A percentile compares a stretch with the other conserved stretches of the same genome.
phyloP scores from a whole-genome alignment of 768 basidiomycete genomes.

The Tubosaeta sp. region DNA sequence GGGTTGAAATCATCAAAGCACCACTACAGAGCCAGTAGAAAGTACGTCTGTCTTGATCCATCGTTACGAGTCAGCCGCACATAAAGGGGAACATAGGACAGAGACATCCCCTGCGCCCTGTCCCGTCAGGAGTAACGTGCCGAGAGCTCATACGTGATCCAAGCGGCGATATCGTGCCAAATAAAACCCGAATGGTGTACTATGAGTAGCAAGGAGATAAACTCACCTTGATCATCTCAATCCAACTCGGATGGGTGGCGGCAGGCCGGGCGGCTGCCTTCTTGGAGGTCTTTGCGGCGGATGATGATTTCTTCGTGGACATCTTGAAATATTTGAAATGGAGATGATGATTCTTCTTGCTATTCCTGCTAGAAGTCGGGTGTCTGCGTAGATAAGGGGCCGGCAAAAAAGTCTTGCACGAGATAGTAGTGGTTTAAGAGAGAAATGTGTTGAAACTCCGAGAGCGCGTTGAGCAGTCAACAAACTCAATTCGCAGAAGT shows the following conservation, averaged over 20 bases:
- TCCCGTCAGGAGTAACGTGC: conserved; percentile 28
- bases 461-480: conserved; percentile 38
- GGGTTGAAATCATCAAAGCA: conserved; percentile 11
- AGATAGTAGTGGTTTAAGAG: conserved; percentile 49
- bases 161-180: conserved; percentile 2
- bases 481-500: conserved; percentile 38
- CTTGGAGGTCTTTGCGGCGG: conserved; percentile 41
- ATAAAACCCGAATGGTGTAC: conserved; percentile 13
- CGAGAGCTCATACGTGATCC: conserved; percentile 7
- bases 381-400: conserved; percentile 13
- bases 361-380: conserved; percentile 10
- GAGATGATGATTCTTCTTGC: conserved; percentile 13
- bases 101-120: conserved; percentile 36
- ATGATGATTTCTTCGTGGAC: conserved; percentile 43
- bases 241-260: conserved; percentile 48
- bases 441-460: conserved; percentile 40
- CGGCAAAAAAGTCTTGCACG: conserved; percentile 22
- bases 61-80: conserved; percentile 12
- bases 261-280: conserved; percentile 30
- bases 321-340: conserved; percentile 22
- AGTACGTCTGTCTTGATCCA: conserved; percentile 1
- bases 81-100: conserved; percentile 6
- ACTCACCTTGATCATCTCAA: conserved; percentile 80
- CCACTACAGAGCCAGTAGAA: conserved; percentile 6
- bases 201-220: conserved; percentile 8